Conservation (phyloP, 140 eudicot genomes). For the Stevia rebaudiana region DNA sequence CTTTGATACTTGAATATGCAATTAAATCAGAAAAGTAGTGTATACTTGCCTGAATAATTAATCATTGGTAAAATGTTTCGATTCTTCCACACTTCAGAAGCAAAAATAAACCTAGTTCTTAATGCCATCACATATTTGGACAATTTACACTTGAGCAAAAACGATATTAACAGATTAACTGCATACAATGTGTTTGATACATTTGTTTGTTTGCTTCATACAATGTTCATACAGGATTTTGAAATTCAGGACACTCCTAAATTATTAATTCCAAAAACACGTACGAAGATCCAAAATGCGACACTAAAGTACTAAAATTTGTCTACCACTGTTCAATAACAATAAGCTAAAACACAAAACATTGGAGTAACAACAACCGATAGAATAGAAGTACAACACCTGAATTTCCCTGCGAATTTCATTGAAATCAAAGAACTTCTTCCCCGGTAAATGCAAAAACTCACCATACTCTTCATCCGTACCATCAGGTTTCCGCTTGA, state of each 20-base stretch:
- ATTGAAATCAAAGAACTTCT: slow-evolving; percentile 58
- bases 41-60: too few species aligned
- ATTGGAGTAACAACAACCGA: not conserved
- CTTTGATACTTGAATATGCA: too few species aligned
- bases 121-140: not conserved
- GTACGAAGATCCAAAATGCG: not conserved
- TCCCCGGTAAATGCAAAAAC: slow-evolving; percentile 79
- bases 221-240: not conserved
- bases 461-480: slow-evolving; percentile 83
- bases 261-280: not conserved
- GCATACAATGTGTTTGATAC: not conserved
- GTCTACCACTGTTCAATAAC: not conserved
- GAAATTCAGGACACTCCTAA: not conserved
- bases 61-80: not conserved
- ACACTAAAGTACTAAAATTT: not conserved
- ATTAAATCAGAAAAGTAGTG: too few species aligned
- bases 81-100: not conserved
- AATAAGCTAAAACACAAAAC: not conserved
- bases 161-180: not conserved
- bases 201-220: too few species aligned
- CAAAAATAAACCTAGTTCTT: not conserved
- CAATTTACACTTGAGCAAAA: not conserved
- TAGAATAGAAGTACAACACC: slow-evolving; percentile 29
- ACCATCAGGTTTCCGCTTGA: slow-evolving; percentile 54
- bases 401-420: slow-evolving; percentile 87